Evolutionary conservation across 176 grass and related monocot genomes (phyloP).

Genomic region (Poa annua): DNA sequence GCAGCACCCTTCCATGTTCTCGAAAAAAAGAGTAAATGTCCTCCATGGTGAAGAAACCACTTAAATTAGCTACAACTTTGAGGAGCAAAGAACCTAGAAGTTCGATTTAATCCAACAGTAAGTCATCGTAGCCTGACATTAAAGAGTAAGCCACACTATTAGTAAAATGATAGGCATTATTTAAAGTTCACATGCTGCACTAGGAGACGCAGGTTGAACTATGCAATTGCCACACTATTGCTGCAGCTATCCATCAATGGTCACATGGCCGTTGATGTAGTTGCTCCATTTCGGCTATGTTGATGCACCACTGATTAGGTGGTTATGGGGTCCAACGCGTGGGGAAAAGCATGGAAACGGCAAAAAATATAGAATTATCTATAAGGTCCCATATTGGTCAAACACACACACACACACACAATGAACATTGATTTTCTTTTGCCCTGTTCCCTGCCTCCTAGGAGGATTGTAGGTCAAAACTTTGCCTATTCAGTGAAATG

Average conservation of each 20-base stretch:
- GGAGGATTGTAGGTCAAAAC: no score
- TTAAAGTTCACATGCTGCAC: neutral
- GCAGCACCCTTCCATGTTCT: neutral
- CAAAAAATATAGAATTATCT: constrained; percentile 1
- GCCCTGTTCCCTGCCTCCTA: no score
- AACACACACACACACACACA: no score
- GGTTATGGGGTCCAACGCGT: neutral
- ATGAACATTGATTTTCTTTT: no score
- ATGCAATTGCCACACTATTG: neutral
- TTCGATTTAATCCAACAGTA: neutral
- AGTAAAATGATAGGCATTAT: neutral
- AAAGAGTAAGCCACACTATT: neutral
- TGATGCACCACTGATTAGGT: constrained; percentile 1
- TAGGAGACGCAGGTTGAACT: neutral
- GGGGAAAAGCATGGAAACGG: neutral
- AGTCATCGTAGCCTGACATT: neutral
- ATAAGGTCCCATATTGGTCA: neutral
- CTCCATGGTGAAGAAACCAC: neutral
- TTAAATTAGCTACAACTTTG: neutral
- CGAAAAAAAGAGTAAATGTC: neutral
- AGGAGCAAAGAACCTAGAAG: neutral
- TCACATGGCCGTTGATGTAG: neutral
- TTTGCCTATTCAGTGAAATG: no score
- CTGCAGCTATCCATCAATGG: neutral
- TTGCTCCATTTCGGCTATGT: neutral